Evolutionary conservation across 176 grass and related monocot species (phyloP), one percentile per base, ranked within the genome.

Genomic region (Ampelocalamus luodianensis): DNA sequence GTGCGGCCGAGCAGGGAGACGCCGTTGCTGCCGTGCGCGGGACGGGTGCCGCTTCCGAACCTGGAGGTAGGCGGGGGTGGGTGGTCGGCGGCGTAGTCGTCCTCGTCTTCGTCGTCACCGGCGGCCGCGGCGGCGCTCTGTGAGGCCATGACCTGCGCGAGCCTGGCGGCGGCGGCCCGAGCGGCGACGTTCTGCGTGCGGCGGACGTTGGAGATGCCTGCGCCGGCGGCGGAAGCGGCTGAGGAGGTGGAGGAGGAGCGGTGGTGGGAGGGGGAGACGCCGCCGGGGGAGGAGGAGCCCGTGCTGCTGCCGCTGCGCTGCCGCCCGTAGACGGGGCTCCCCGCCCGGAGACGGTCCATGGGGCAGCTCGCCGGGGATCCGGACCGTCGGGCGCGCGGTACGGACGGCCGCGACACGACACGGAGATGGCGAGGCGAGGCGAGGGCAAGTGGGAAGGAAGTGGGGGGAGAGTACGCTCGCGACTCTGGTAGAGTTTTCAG

Each of bases 61-160:
- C 93, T 71, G 29, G 73, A 77, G 14, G 73, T 81, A 0, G 86
- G 43, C 39, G 81, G 85, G 17, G 73, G 83, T 58, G 77, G 70
- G 14, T 85, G 84, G 74, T 90, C 81, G 67, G 77, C 71, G 12
- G 63, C 85, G 27, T 90, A 87, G 63, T 97, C 88, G 5, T 94
- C 92, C 3, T 98, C 93, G 6, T 96, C 92, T 0, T 99, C 95
- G 44, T 95, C 96, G 75, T 93, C 91, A 36, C 92, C 93, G 27
- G 89, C 87, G 54, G 82, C 92, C n/a, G 83, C 90, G 16, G 90
- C 88, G 64, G 90, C 90, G 75, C 85, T 95, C 88, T 96, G 93
- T 5, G 97, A 99, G 26, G 97, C 92, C 97, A 99, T 99, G 44
- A 99, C 96, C 82, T 99, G 97, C 48, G 93, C 92, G 20, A 99